Conservation (phyloP, 257 asterid genomes). For the Solanum paucissectum region DNA sequence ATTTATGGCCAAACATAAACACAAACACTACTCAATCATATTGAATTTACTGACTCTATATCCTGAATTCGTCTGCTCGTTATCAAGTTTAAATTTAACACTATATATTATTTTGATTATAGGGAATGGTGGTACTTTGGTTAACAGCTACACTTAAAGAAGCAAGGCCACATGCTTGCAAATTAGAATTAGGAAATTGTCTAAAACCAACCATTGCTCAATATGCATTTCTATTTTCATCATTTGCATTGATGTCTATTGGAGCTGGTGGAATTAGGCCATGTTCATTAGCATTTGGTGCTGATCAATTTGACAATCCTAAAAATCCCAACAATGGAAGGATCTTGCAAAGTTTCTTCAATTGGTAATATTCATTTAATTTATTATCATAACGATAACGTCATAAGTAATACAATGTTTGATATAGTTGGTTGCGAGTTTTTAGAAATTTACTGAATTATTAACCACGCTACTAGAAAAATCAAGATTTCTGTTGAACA, state of each 20-base stretch:
- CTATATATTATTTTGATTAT: not conserved
- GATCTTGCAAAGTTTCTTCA: constrained; percentile 48
- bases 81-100: not conserved
- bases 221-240: constrained; percentile 30
- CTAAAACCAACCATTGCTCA: constrained; percentile 33
- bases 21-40: not conserved
- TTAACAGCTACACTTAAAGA: constrained; percentile 38
- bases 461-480: not conserved
- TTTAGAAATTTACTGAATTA: not conserved
- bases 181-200: constrained; percentile 23
- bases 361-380: constrained; percentile 15
- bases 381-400: not conserved
- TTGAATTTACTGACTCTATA: not conserved
- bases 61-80: not conserved
- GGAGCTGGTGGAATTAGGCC: constrained; percentile 77
- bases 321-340: constrained; percentile 39
- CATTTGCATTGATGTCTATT: constrained; percentile 46
- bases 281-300: constrained; percentile 73
- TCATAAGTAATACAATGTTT: not conserved
- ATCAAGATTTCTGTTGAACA: too few relatives aligned
- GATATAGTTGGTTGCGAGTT: fast-evolving
- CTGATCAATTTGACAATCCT: constrained; percentile 59
- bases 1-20: not conserved
- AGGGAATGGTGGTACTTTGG: constrained; percentile 48
- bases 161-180: constrained; percentile 34